Evolutionary conservation across 352 stramenopile species (phyloP).

Genomic region (Phytophthora ohioensis): DNA sequence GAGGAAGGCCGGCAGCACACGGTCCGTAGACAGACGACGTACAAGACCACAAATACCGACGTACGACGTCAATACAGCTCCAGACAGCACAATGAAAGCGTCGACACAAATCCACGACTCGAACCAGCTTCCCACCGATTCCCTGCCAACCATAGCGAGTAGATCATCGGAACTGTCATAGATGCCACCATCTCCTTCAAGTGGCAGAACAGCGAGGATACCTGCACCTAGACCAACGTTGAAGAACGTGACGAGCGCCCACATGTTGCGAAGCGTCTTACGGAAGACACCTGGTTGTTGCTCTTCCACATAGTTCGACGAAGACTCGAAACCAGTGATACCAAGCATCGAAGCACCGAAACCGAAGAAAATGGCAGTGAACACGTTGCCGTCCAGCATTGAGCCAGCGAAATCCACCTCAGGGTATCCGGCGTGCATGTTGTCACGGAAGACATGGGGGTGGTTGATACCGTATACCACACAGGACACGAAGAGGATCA

Average conservation of each 20-base stretch:
- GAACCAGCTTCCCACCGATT: conserved; percentile 44
- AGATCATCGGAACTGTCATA: conserved; percentile 54
- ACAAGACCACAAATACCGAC: conserved; percentile 80
- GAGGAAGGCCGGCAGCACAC: conserved; percentile 58
- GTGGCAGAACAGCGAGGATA: conserved; percentile 73
- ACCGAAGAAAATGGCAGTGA: conserved; percentile 75
- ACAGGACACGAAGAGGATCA: conserved; percentile 55
- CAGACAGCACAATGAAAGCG: conserved; percentile 87
- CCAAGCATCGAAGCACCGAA: conserved; percentile 84
- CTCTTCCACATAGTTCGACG: conserved; percentile 89
- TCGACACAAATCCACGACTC: conserved; percentile 71
- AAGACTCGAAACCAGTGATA: conserved; percentile 91
- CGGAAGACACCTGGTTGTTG: conserved; percentile 82
- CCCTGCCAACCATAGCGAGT: conserved; percentile 63
- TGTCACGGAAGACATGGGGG: conserved; percentile 63
- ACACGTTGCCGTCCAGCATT: conserved; percentile 48
- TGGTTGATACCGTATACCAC: conserved; percentile 69
- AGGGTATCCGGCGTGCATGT: conserved; percentile 64
- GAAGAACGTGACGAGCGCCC: conserved; percentile 78
- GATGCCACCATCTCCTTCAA: conserved; percentile 55
- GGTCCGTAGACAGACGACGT: conserved; percentile 73
- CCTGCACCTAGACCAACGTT: conserved; percentile 77
- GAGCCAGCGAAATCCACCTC: conserved; percentile 62
- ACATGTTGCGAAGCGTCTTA: conserved; percentile 82
- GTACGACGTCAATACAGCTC: conserved; percentile 86